These are phyloP conservation scores for California macrophylla DNA, from an alignment of 441 rosid genomes.

Conservation along the genomic window DNA sequence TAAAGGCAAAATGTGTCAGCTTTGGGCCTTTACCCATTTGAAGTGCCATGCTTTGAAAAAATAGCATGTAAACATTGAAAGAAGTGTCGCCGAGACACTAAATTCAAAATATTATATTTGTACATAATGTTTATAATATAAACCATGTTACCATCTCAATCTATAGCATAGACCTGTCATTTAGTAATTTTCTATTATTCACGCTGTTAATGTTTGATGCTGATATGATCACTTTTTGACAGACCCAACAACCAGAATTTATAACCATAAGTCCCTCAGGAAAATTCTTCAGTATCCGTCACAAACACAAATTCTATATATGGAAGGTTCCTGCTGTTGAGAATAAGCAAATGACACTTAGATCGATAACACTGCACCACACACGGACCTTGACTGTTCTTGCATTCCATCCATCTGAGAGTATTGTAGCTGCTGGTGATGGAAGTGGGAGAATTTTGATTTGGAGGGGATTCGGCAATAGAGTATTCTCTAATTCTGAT, in stretches of 20 bases:
- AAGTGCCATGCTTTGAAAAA: not conserved
- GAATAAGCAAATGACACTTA: slow-evolving; percentile 29
- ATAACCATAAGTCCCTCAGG: slow-evolving; percentile 58
- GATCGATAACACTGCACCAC: slow-evolving; percentile 69
- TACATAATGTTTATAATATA: not conserved
- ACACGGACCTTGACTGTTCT: slow-evolving; percentile 52
- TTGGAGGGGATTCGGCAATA: slow-evolving; percentile 80
- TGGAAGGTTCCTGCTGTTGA: slow-evolving; percentile 67
- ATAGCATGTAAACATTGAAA: not conserved
- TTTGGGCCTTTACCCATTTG: not conserved
- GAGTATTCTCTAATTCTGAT: slow-evolving; percentile 29
- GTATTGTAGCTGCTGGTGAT: slow-evolving; percentile 83
- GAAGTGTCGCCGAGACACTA: not conserved
- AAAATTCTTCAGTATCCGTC: slow-evolving; percentile 47
- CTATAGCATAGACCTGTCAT: no score
- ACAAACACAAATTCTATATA: slow-evolving; percentile 47
- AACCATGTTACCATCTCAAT: not conserved
- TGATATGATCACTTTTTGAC: slow-evolving; percentile 22
- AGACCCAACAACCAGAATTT: slow-evolving; percentile 55
- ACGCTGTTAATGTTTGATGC: slow-evolving; percentile 8
- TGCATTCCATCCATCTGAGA: slow-evolving; percentile 81
- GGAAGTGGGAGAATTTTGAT: slow-evolving; percentile 80
- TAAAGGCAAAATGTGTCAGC: not conserved
- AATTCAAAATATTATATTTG: not conserved
- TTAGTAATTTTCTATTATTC: not conserved